Base-by-base conservation (phyloP, 1,284 basidiomycete species). In the Veloboletus limbatus region DNA sequence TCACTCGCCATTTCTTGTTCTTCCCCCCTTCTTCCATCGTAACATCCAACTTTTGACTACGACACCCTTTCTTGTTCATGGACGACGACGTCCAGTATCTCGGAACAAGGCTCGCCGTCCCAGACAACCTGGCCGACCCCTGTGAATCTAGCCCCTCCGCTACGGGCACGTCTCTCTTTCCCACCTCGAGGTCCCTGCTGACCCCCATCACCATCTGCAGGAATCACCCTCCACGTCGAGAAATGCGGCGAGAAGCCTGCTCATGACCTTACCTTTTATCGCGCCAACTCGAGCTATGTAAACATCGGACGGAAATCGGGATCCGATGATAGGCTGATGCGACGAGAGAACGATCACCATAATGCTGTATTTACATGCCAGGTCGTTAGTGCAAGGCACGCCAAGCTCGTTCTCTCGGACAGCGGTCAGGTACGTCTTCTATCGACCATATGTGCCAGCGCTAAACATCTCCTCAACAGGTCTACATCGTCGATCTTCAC, bases 11-110 rank as follows among this genome's bases (percentile, higher is more conserved):
- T 35, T 34, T 40, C 53, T 49, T 53, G 14, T 54, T 33, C 40
- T 35, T 37, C 10, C 40, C 38, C 47, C 40, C 41, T 14, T 27
- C n/a, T n/a, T n/a, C n/a, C n/a, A n/a, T n/a, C n/a, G n/a, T n/a
- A n/a, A 27, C 26, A 6, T 13, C 26, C 26, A 27, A 13, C 26
- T 7, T 27, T 11, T 8, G 5, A 27, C n/a, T n/a, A n/a, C n/a
- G n/a, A n/a, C n/a, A 6, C 10, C 40, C 36, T 46, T 38, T 43
- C 36, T 14, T 22, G 28, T n/a, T 33, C 44, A 68, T 64, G 62
- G 62, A 65, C 57, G 62, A 65, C 59, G 62, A 68, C 45, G 60
- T 65, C 36, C 59, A 67, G 43, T 65, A 68, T 25, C 43, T 65
- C 18, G 62, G 62, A 1, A 66, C 63, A 10, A 64, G 39, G 28